These are phyloP conservation scores for Aspergillus funiculosus DNA, from an alignment of 495 filamentous ascomycete species.

Conservation along the genomic window DNA sequence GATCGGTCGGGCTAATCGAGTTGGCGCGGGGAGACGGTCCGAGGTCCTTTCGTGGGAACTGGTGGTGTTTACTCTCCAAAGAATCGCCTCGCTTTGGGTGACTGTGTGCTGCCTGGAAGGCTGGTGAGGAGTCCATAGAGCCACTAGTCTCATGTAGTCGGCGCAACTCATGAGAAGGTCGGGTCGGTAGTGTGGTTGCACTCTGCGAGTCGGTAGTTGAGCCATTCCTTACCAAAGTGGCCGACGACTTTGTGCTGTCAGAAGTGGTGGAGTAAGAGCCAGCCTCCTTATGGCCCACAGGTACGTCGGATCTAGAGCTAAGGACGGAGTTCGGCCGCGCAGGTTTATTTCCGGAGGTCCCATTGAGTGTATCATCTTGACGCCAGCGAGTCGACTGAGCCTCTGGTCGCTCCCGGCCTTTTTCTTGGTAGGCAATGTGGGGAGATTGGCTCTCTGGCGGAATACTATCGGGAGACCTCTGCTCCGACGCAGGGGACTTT, in stretches of 20 bases:
- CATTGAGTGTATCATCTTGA: conserved; percentile 48
- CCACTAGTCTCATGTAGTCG: conserved; percentile 33
- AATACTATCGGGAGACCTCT: conserved; percentile 22
- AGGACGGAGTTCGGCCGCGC: conserved; percentile 56
- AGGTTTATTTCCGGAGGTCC: conserved; percentile 44
- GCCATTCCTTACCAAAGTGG: conserved; percentile 25
- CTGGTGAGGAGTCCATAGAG: conserved; percentile 33
- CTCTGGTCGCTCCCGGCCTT: conserved; percentile 55
- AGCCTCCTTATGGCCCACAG: conserved; percentile 23
- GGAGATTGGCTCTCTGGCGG: conserved; percentile 51
- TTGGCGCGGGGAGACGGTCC: conserved; percentile 24
- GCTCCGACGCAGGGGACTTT: conserved; percentile 30
- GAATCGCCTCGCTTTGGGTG: conserved; percentile 56
- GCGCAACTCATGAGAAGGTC: conserved; percentile 37
- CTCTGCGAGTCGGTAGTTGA: conserved; percentile 19
- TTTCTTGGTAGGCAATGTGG: conserved; percentile 90
- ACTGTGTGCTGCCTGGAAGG: conserved; percentile 28
- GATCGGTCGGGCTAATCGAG: conserved; percentile 15
- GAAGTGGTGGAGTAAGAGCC: conserved; percentile 33
- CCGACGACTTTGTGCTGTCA: conserved; percentile 28
- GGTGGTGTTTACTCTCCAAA: conserved; percentile 37
- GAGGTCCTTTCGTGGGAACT: conserved; percentile 33
- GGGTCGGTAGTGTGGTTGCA: conserved; percentile 25
- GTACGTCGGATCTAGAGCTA: conserved; percentile 57
- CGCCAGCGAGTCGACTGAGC: conserved; percentile 38